Conservation (phyloP, 495 filamentous ascomycete species). For the Elasticomyces elasticus region DNA sequence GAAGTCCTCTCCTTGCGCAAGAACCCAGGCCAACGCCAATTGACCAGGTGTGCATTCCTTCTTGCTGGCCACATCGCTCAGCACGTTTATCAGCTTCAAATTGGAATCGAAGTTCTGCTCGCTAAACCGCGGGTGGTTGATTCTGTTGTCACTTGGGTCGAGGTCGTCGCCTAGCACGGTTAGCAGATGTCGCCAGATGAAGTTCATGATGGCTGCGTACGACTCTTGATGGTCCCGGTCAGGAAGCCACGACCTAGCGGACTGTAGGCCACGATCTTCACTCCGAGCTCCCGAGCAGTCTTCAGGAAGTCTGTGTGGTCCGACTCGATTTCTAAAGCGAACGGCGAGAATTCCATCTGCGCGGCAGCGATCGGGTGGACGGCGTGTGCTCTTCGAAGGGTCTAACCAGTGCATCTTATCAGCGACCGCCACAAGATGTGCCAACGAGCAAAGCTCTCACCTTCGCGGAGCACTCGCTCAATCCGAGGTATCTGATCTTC, state of each 20-base stretch:
- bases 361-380: conserved; percentile 49
- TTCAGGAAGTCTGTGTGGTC: conserved; percentile 39
- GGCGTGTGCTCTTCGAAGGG: conserved; percentile 47
- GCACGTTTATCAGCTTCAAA: conserved; percentile 50
- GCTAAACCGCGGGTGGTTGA: conserved; percentile 38
- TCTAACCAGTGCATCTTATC: too few species aligned
- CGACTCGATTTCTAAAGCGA: conserved; percentile 46
- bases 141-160: conserved; percentile 29
- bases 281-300: conserved; percentile 47
- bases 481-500: conserved; percentile 49
- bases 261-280: conserved; percentile 37
- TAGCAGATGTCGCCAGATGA: too few species aligned
- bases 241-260: conserved; percentile 41
- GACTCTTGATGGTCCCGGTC: conserved; percentile 52
- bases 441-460: too few species aligned
- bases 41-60: conserved; percentile 46
- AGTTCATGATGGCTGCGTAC: too few species aligned
- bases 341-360: conserved; percentile 55
- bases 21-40: conserved; percentile 33
- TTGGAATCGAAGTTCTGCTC: conserved; percentile 43
- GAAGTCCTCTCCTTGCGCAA: conserved; percentile 45
- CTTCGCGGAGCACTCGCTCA: conserved; percentile 49
- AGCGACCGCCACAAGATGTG: too few species aligned
- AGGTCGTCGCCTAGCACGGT: too few species aligned
- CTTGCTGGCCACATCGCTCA: conserved; percentile 54